Base-by-base conservation (phyloP, 2,329 filamentous ascomycete genomes). In the Gyromitra esculenta region DNA sequence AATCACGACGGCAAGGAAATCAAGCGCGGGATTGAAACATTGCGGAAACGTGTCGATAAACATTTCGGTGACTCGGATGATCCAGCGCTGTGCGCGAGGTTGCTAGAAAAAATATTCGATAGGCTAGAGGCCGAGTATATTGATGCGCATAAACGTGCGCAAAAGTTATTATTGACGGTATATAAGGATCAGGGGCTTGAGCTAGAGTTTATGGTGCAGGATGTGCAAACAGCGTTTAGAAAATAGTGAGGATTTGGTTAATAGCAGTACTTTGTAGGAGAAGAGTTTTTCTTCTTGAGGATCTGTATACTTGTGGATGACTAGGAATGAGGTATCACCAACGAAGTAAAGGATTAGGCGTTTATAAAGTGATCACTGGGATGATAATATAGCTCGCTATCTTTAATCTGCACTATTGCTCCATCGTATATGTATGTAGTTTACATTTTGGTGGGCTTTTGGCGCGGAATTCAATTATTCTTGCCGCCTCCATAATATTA, bases 1-100 rank as follows among this genome's bases (percentile, higher is more conserved):
- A 72, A 79, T 37, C 87, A 88, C 57, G 95, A 98, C 83, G 87
- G 87, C 21, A 94, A 92, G 82, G 94, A 97, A 84, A 88, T 97
- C 56, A 89, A 92, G 79, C 94, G 94, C 82, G 94, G 95, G n/a
- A 91, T 97, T 80, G 93, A 97, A 81, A 89, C 92, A 69, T 86
- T 98, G 80, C 91, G 91, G 81, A 97, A 97, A 85, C 89, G 95
- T 64, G 92, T 98, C 0, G 95, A 98, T 84, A 99, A 98, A 85
- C 95, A 98, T 84, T 98, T 98, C 86, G 93, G 93, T 56, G 93
- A 97, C 80, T 92, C 91, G 4, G 93, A 96, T 80, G 92, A 94
- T 78, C 89, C 90, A 71, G 88, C 85, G 25, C 85, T 91, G 69
- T 91, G 89, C 80, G 84, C 87, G 6, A 86, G 85, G 67, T 81